Evolutionary conservation across 352 stramenopile species (phyloP), one percentile per base, ranked within the genome.

Genomic region (Phytophthora sojae): DNA sequence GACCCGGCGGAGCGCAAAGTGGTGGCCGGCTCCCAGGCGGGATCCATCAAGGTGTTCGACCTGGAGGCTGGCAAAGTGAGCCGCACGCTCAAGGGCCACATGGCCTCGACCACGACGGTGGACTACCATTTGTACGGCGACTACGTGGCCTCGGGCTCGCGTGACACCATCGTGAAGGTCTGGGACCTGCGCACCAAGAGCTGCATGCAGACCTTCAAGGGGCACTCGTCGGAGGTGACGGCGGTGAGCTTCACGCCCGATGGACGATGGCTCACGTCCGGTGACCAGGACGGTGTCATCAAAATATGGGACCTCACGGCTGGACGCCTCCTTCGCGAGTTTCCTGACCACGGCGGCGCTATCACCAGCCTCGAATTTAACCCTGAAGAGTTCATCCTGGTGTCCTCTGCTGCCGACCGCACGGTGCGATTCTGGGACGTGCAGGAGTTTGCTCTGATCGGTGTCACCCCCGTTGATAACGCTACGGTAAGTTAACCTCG

Each of bases 161-260:
- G 91, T 8, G 89, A 96, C 55, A 95, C 89, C 19, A 90, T 92
- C 50, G 88, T 96, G 39, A 96, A 96, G 65, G 87, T 96, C 25
- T 96, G 89, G 89, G 89, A 96, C 53, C 57, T 96, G 30, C 85
- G 86, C 23, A 94, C 83, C 11, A 95, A 94, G 71, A 92, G 83
- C 67, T 95, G 88, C 68, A 94, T 96, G 80, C 89, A 95, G 65
- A 93, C 84, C 11, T 96, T 95, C 66, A 94, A 95, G 29, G 89
- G 88, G 6, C 89, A 96, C 73, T 73, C 76, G 23, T 90, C 73
- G 6, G 85, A 96, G 49, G 79, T 95, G 52, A 96, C 88, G 32
- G 87, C 77, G 1, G 86, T 94, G 14, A 86, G 75, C 58, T 95
- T 96, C 58, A 95, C 88, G 6, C 89, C 88, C 0, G 89, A 96